Evolutionary conservation across 1,139 yeast species (phyloP).

Genomic region (Candida gigantensis): DNA sequence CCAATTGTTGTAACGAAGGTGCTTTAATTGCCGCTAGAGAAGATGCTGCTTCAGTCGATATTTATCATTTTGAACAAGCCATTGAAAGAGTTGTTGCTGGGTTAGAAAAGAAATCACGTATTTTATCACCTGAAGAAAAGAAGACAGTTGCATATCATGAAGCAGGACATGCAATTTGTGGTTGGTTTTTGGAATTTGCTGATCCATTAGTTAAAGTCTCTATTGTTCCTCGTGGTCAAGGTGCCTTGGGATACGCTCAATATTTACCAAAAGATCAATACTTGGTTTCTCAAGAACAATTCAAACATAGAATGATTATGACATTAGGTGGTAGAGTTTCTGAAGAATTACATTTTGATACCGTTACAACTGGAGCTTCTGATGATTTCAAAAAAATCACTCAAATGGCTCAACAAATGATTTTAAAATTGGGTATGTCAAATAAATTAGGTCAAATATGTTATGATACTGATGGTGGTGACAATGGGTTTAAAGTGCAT

Average conservation of each 20-base stretch:
- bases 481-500: slow-evolving; percentile 55
- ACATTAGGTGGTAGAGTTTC: slow-evolving; percentile 79
- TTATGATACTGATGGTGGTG: slow-evolving; percentile 48
- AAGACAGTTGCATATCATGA: slow-evolving; percentile 79
- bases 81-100: slow-evolving; percentile 85
- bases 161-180: slow-evolving; percentile 83
- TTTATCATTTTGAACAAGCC: slow-evolving; percentile 73
- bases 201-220: slow-evolving; percentile 79
- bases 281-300: slow-evolving; percentile 64
- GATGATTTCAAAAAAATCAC: slow-evolving; percentile 83
- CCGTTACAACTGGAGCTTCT: slow-evolving; percentile 81
- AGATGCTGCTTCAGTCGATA: slow-evolving; percentile 55
- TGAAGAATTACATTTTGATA: slow-evolving; percentile 72
- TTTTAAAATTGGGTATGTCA: slow-evolving; percentile 75
- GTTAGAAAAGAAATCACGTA: slow-evolving; percentile 68
- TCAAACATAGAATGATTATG: slow-evolving; percentile 76
- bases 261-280: slow-evolving; percentile 78
- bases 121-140: slow-evolving; percentile 71
- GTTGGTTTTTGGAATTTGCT: slow-evolving; percentile 71
- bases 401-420: slow-evolving; percentile 77
- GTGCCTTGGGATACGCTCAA: slow-evolving; percentile 83
- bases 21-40: slow-evolving; percentile 79
- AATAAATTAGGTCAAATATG: slow-evolving; percentile 63
- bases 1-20: slow-evolving; percentile 82
- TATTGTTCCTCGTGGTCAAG: slow-evolving; percentile 83